These are phyloP conservation scores for Cryptococcus deneoformans DNA, from an alignment of 1,284 basidiomycete genomes.

Conservation along the genomic window DNA sequence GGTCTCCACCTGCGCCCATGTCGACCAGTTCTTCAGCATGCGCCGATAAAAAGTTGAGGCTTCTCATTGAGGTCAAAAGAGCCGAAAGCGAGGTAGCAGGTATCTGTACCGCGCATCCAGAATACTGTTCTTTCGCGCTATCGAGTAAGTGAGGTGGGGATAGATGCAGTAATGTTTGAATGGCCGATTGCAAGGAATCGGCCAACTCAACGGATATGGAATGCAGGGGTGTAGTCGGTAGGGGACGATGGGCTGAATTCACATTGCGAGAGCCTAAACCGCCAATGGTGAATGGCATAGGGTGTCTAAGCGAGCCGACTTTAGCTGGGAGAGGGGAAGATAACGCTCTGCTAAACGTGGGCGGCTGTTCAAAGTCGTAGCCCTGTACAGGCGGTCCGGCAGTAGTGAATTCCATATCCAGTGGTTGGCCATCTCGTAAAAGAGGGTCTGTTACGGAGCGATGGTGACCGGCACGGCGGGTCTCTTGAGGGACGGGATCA, in stretches of 20 bases:
- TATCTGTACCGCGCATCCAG: slow-evolving; percentile 76
- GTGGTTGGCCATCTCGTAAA: slow-evolving; percentile 12
- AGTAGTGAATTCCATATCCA: slow-evolving; percentile 18
- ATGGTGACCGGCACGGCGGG: slow-evolving; percentile 1
- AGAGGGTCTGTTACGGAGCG: slow-evolving; percentile 20
- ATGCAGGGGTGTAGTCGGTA: slow-evolving; percentile 27
- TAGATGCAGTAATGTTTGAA: slow-evolving; percentile 82
- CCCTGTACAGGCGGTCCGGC: slow-evolving; percentile 2
- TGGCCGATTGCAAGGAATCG: slow-evolving; percentile 78
- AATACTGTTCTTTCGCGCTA: slow-evolving; percentile 85
- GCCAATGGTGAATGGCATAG: slow-evolving; percentile 10
- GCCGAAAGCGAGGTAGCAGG: slow-evolving; percentile 84
- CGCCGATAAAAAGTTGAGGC: slow-evolving; percentile 82
- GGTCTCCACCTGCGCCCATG: not conserved
- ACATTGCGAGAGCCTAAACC: slow-evolving; percentile 2
- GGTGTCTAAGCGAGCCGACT: slow-evolving; percentile 30
- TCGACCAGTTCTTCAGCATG: slow-evolving; percentile 54
- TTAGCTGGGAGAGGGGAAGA: slow-evolving; percentile 36
- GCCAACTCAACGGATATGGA: slow-evolving; percentile 65
- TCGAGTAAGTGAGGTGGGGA: slow-evolving; percentile 85
- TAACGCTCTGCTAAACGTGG: slow-evolving; percentile 31
- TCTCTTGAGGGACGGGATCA: slow-evolving; percentile 5
- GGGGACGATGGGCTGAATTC: slow-evolving; percentile 9
- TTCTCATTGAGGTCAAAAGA: slow-evolving; percentile 82
- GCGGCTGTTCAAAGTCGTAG: slow-evolving; percentile 17